Conservation (phyloP, 441 rosid species). For the Erodium trifolium region DNA sequence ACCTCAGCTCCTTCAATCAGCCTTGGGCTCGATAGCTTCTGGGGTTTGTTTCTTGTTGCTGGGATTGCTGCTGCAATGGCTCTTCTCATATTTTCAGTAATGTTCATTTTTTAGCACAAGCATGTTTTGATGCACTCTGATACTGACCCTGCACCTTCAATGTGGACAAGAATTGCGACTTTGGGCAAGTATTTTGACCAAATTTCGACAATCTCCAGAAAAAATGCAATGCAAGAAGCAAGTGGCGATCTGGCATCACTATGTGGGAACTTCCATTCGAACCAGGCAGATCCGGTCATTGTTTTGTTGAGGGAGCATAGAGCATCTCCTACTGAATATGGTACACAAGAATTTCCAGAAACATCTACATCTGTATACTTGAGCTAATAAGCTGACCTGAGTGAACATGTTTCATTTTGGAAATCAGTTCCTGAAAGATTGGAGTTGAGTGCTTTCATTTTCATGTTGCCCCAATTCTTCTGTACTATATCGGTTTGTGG, state of each 20-base stretch:
- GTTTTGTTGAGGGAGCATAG: too few relatives aligned
- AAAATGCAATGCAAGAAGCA: neutral
- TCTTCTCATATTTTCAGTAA: slow-evolving; percentile 25
- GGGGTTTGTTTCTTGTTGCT: slow-evolving; percentile 47
- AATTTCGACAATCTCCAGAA: neutral
- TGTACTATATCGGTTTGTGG: too few relatives aligned
- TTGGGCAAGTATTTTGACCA: neutral
- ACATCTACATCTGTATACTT: neutral
- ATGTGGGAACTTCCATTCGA: neutral
- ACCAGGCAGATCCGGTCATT: neutral
- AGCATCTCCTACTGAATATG: too few relatives aligned
- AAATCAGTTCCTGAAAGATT: neutral
- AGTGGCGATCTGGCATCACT: neutral
- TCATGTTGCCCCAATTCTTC: neutral
- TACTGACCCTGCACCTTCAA: neutral
- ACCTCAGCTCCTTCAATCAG: slow-evolving; percentile 27
- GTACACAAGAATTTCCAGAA: too few relatives aligned
- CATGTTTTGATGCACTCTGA: neutral
- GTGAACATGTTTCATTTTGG: neutral
- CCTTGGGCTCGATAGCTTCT: slow-evolving; percentile 46
- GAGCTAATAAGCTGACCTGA: neutral
- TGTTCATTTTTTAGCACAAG: slow-evolving; percentile 26
- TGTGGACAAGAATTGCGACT: neutral
- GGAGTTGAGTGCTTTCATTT: neutral
- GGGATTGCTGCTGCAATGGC: slow-evolving; percentile 30